Base-by-base conservation (phyloP, 163 green algal species). In the Scenedesmus sp. region DNA sequence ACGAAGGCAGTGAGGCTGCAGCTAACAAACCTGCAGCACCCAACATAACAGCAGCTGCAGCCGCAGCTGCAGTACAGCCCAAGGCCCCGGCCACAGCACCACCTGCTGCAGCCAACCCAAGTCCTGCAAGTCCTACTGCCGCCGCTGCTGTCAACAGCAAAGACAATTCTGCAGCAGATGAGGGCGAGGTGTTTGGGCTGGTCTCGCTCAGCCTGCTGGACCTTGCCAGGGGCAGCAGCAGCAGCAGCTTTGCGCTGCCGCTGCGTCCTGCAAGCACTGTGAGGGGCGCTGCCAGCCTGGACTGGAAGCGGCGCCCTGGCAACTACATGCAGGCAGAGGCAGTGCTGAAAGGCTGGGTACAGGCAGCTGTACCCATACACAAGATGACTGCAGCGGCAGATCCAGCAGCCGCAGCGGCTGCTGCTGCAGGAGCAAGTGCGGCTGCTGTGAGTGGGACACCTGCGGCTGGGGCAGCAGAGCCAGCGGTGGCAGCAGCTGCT, bases 181-280 rank as follows among this genome's bases (percentile, higher is more conserved):
- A 96, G 20, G 94, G 94, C 34, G 93, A 94, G 55, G 94, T 96
- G 77, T 96, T 89, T 86, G 94, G 76, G 0, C 55, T 94, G 18
- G 94, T 93, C 3, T 60, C 76, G 8, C 81, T 96, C 10, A 66
- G 91, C 9, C 46, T 96, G 34, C 64, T 94, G 23, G 91, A 95
- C 56, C 70, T 96, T 55, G 84, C 90, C 2, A 15, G 86, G 52
- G 92, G 93, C 67, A 62, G 70, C 89, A 94, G 6, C 87, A 12
- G 34, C n/a, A n/a, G 60, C 91, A 52, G 46, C 9, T 94, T 96
- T 52, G 20, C 79, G 5, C 87, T 90, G 18, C 90, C 91, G 13
- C 55, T 96, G 13, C 66, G 79, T 0, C 94, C 94, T 15, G 60
- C 92, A 70, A 94, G 93, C 87, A 96, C 93, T 20, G 84, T 95